These are phyloP conservation scores for Lyophyllum atratum DNA, from an alignment of 768 basidiomycete species.

Conservation along the genomic window DNA sequence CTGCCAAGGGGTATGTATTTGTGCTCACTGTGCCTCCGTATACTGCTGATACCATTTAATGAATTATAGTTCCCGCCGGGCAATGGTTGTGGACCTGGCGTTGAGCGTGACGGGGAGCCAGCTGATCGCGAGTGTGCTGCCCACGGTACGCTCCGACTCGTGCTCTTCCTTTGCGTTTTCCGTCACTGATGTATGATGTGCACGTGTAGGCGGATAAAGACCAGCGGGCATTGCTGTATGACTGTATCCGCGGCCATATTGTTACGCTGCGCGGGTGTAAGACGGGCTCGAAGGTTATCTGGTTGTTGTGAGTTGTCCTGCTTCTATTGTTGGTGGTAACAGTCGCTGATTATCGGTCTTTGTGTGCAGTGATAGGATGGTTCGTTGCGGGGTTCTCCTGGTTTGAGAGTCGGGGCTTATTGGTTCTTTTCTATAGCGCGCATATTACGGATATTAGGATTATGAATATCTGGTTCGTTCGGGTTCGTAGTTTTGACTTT, in stretches of 20 bases:
- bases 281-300: conserved; percentile 90
- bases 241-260: conserved; percentile 85
- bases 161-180: neutral
- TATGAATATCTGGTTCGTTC: no score
- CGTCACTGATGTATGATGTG: neutral
- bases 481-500: no score
- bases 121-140: conserved; percentile 79
- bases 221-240: conserved; percentile 78
- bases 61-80: conserved; percentile 58
- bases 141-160: conserved; percentile 55
- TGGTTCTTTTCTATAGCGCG: conserved; percentile 31
- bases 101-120: conserved; percentile 85
- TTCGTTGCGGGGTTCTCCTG: conserved; percentile 14
- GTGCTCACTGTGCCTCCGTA: neutral
- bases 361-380: conserved; percentile 42
- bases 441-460: conserved; percentile 47
- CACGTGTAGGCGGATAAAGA: conserved; percentile 75
- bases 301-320: conserved; percentile 63
- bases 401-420: conserved; percentile 3
- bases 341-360: neutral
- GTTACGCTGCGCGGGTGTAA: conserved; percentile 90
- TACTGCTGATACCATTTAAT: conserved; percentile 1
- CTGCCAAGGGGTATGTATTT: conserved; percentile 73
- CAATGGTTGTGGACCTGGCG: conserved; percentile 86
- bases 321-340: neutral